A percentile compares a stretch with the other conserved stretches of the same genome.
Conservation (phyloP, 306 rosid species). For the Cucurbita argyrosperma region DNA sequence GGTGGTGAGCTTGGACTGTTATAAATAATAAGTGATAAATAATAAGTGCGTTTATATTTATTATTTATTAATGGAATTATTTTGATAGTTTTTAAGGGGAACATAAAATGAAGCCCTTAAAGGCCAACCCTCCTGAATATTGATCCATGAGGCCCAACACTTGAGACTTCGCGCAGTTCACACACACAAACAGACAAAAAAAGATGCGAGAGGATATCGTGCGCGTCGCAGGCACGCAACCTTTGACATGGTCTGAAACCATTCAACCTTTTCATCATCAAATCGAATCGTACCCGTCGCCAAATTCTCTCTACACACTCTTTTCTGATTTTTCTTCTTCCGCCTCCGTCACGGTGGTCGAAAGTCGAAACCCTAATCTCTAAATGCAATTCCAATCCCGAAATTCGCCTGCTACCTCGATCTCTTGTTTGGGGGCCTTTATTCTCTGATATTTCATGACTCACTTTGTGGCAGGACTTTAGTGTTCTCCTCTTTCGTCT, state of each 20-base stretch:
- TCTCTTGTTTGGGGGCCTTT: constrained; percentile 3
- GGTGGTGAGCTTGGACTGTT: too few species aligned
- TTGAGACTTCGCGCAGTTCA: background rate
- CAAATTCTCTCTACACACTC: constrained; percentile 32
- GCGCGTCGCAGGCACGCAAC: background rate
- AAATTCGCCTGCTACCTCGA: background rate
- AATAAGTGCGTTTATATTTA: too few species aligned
- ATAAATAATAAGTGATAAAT: too few species aligned
- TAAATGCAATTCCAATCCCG: constrained; percentile 13
- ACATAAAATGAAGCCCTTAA: too few species aligned
- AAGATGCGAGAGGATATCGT: background rate
- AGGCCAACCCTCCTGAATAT: too few species aligned
- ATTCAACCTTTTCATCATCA: background rate
- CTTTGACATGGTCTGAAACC: background rate
- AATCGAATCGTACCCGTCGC: background rate
- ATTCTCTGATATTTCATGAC: background rate
- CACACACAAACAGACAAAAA: background rate
- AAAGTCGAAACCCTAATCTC: constrained; percentile 2
- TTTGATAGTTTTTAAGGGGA: too few species aligned
- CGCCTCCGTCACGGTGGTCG: background rate
- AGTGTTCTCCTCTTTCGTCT: background rate
- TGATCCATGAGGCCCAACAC: background rate
- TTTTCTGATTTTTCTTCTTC: background rate
- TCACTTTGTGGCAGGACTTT: background rate
- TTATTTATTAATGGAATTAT: too few species aligned